Evolutionary conservation across 1,284 basidiomycete species (phyloP).

Genomic region (Thecaphora thlaspeos): DNA sequence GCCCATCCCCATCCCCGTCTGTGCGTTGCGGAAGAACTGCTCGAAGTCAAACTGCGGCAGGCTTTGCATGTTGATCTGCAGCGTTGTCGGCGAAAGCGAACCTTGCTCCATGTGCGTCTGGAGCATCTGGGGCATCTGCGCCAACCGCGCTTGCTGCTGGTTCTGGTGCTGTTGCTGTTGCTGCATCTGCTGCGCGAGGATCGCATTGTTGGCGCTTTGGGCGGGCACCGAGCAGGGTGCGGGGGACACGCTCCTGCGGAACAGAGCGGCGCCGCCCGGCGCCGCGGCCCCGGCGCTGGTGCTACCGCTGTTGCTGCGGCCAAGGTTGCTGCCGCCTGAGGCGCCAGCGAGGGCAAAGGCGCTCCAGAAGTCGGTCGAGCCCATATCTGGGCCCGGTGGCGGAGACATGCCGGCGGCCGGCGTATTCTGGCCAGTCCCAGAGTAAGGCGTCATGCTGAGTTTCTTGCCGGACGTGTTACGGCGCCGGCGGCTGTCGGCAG

Average conservation of each 20-base stretch:
- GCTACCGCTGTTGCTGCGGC: constrained; percentile 34
- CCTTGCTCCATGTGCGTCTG: constrained; percentile 38
- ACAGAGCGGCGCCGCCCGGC: constrained; percentile 25
- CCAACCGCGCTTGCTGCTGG: not conserved
- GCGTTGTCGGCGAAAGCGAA: constrained; percentile 40
- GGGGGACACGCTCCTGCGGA: no score
- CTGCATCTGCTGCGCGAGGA: not conserved
- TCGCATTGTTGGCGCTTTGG: no score
- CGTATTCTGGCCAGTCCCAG: constrained; percentile 31
- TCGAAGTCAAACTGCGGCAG: constrained; percentile 48
- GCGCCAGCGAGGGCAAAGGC: constrained; percentile 28
- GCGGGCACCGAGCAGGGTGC: no score
- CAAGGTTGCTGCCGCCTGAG: constrained; percentile 17
- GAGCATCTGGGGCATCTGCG: constrained; percentile 13
- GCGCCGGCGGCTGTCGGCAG: constrained; percentile 34
- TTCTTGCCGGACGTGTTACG: constrained; percentile 31
- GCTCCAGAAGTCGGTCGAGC: constrained; percentile 35
- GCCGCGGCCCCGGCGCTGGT: constrained; percentile 31
- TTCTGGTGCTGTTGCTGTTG: not conserved
- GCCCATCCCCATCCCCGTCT: constrained; percentile 25
- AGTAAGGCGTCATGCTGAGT: constrained; percentile 39
- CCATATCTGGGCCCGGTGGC: constrained; percentile 26
- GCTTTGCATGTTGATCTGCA: constrained; percentile 47
- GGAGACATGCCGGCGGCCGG: constrained; percentile 9
- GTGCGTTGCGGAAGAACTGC: constrained; percentile 43